A percentile compares a stretch with the other conserved stretches of the same genome.
Evolutionary conservation across 495 filamentous ascomycete genomes (phyloP).

Genomic region (Aspergillus cristatus): DNA sequence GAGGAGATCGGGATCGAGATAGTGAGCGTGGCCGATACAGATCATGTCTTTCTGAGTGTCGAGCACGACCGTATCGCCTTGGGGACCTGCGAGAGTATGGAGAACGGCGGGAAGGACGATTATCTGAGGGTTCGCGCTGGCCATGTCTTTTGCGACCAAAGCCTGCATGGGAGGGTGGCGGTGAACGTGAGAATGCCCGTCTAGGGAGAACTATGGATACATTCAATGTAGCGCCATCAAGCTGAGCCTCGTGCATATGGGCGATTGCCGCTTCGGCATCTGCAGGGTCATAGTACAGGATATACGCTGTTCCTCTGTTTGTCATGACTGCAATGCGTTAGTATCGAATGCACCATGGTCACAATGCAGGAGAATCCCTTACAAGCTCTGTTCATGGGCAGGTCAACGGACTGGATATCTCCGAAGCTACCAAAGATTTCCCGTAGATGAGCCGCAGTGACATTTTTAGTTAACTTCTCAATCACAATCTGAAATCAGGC

Average conservation of each 20-base stretch:
- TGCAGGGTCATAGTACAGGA: constrained; percentile 66
- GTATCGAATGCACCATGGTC: constrained; percentile 1
- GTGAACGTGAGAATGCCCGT: constrained; percentile 48
- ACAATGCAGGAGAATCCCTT: constrained; percentile 18
- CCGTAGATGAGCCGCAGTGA: constrained; percentile 74
- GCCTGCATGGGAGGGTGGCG: constrained; percentile 26
- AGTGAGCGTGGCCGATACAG: constrained; percentile 39
- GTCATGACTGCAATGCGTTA: constrained; percentile 54
- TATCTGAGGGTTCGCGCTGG: constrained; percentile 20
- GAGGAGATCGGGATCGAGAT: constrained; percentile 37
- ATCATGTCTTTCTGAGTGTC: constrained; percentile 37
- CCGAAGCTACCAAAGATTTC: constrained; percentile 93
- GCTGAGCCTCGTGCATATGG: constrained; percentile 95
- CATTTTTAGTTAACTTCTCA: constrained; percentile 93
- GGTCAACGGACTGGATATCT: constrained; percentile 71
- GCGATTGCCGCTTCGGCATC: constrained; percentile 86
- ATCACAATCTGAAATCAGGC: constrained; percentile 66
- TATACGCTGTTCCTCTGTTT: constrained; percentile 92
- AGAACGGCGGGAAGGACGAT: constrained; percentile 18
- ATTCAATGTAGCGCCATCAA: constrained; percentile 79
- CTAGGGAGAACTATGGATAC: constrained; percentile 92
- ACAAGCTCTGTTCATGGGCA: constrained; percentile 86
- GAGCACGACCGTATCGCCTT: constrained; percentile 29
- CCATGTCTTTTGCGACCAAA: constrained; percentile 24
- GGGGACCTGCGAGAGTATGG: constrained; percentile 23